Conservation (phyloP, 306 rosid genomes). For the Lathyrus oleraceus region DNA sequence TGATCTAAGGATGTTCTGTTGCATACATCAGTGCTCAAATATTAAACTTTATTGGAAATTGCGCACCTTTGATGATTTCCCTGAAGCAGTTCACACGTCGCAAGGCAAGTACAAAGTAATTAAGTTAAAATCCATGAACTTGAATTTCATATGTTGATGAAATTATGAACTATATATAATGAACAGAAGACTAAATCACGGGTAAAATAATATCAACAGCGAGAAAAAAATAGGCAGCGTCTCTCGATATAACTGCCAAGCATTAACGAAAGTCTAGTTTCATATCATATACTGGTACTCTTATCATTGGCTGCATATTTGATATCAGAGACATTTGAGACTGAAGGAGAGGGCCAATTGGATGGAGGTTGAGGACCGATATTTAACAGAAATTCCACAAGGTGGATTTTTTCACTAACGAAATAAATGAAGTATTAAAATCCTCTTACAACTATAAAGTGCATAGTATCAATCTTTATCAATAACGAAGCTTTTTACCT, state of each 20-base stretch:
- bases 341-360: too few species aligned
- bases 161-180: slow-evolving; percentile 17
- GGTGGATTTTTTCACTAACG: too few species aligned
- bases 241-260: too few species aligned
- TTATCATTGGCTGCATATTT: too few species aligned
- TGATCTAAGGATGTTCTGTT: neutral
- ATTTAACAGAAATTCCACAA: too few species aligned
- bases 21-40: slow-evolving; percentile 10
- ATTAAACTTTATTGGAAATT: slow-evolving; percentile 27
- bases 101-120: slow-evolving; percentile 50
- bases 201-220: slow-evolving; percentile 24
- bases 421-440: too few species aligned
- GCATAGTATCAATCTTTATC: too few species aligned
- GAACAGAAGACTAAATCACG: slow-evolving; percentile 18
- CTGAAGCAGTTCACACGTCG: slow-evolving; percentile 49
- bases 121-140: slow-evolving; percentile 42
- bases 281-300: too few species aligned
- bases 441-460: too few species aligned
- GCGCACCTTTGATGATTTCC: slow-evolving; percentile 79
- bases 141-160: slow-evolving; percentile 33
- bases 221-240: slow-evolving; percentile 15
- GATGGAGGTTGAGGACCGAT: too few species aligned
- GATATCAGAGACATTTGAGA: too few species aligned
- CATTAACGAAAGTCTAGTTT: too few species aligned
- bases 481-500: slow-evolving; percentile 52